phyloP scores from a whole-genome alignment of 768 basidiomycete genomes.

The Ramaria sp. region DNA sequence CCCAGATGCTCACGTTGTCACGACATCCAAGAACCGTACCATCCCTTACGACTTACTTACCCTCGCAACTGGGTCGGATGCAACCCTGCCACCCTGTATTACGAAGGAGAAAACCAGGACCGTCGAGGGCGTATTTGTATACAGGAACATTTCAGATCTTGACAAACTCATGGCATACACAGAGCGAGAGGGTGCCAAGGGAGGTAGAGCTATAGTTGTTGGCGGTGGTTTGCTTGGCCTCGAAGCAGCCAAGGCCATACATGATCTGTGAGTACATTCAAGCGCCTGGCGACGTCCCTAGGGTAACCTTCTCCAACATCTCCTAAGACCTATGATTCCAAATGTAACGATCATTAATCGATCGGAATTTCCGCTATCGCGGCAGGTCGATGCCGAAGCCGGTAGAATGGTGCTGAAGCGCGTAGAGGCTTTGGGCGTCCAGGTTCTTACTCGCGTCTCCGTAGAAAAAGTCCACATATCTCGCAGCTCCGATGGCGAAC shows the following conservation, averaged over 20 bases:
- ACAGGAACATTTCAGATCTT: conserved; percentile 61
- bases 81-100: conserved; percentile 49
- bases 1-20: conserved; percentile 29
- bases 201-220: conserved; percentile 39
- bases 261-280: conserved; percentile 35
- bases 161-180: conserved; percentile 53
- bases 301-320: not conserved
- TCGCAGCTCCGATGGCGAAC: conserved; percentile 18
- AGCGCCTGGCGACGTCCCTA: conserved; percentile 6
- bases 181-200: conserved; percentile 27
- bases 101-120: conserved; percentile 26
- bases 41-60: conserved; percentile 52
- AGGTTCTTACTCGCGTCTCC: conserved; percentile 34
- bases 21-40: conserved; percentile 32
- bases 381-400: conserved; percentile 45
- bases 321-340: conserved; percentile 22
- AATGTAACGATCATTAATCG: conserved; percentile 45
- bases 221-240: conserved; percentile 65
- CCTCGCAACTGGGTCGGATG: conserved; percentile 59
- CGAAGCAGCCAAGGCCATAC: conserved; percentile 64
- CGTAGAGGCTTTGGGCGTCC: conserved; percentile 49
- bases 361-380: conserved; percentile 40
- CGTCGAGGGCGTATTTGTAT: conserved; percentile 54
- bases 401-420: conserved; percentile 51
- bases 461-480: conserved; percentile 28